These are phyloP conservation scores for Fraxinus nigra DNA, from an alignment of 305 asterid species.

Conservation along the genomic window DNA sequence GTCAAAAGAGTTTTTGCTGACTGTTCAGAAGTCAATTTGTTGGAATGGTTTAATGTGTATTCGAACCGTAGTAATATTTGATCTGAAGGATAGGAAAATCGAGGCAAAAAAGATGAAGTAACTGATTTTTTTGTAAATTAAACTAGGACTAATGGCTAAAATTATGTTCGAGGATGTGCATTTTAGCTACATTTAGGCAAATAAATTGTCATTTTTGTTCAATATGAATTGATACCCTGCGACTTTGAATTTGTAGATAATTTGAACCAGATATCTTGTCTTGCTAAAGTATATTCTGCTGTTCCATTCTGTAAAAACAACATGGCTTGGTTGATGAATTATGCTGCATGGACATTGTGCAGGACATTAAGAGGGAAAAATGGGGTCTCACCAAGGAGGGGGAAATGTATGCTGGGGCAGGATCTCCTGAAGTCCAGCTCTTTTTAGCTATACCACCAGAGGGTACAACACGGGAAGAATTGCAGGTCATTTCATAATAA, in stretches of 20 bases:
- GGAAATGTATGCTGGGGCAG: conserved; percentile 53
- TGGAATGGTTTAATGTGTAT: background rate
- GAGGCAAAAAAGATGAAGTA: background rate
- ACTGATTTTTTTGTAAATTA: background rate
- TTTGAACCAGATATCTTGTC: background rate
- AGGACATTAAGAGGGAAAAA: conserved; percentile 77
- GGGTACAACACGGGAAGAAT: conserved; percentile 63
- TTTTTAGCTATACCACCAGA: conserved; percentile 66
- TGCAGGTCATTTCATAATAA: conserved; percentile 47
- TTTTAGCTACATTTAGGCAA: background rate
- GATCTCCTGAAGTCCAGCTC: conserved; percentile 86
- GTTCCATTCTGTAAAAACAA: background rate
- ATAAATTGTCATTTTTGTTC: conserved; percentile 6
- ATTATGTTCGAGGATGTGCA: background rate
- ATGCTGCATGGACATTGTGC: conserved; percentile 20
- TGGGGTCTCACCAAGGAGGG: conserved; percentile 89
- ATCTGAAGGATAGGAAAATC: background rate
- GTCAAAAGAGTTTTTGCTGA: background rate
- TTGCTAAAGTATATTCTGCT: background rate
- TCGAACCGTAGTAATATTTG: background rate
- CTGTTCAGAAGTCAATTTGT: background rate
- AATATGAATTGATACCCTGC: background rate
- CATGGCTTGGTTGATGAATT: conserved; percentile 19
- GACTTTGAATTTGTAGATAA: background rate
- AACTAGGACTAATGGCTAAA: background rate